Conservation (phyloP, 805 yeast species). For the Isabelozyma rhagii region DNA sequence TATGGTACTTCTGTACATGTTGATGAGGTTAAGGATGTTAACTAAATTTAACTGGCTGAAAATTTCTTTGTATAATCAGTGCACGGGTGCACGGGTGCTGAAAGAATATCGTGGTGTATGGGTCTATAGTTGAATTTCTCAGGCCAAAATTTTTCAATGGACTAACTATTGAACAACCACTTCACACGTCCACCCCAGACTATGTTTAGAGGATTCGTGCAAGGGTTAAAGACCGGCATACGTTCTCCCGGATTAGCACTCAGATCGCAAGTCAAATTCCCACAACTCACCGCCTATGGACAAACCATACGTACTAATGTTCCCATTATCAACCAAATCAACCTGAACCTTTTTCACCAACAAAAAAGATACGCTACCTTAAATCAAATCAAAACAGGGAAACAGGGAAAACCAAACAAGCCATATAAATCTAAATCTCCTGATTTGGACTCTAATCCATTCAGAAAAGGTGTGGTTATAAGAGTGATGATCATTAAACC, state of each 20-base stretch:
- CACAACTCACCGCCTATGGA: slow-evolving; percentile 7
- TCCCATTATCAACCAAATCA: slow-evolving; percentile 9
- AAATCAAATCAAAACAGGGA: slow-evolving; percentile 74
- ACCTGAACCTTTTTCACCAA: slow-evolving; percentile 6
- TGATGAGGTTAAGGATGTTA: background rate
- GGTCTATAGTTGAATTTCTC: background rate
- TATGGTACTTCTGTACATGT: slow-evolving; percentile 31
- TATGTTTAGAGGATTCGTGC: background rate
- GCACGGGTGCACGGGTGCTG: background rate
- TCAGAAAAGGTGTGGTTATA: slow-evolving; percentile 88
- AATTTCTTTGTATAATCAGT: background rate
- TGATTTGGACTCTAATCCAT: slow-evolving; percentile 78
- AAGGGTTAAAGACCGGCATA: background rate
- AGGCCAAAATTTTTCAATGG: background rate
- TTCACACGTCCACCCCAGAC: background rate
- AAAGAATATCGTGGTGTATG: background rate
- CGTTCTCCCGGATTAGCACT: background rate
- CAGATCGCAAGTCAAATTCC: background rate
- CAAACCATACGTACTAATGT: slow-evolving; percentile 11
- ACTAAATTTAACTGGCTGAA: background rate
- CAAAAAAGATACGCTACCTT: slow-evolving; percentile 64
- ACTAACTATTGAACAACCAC: background rate
- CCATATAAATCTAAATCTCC: slow-evolving; percentile 65
- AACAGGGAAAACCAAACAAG: slow-evolving; percentile 44
- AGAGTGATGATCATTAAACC: slow-evolving; percentile 95